Percentiles rank a stretch among this genome's conserved stretches.
phyloP scores from a whole-genome alignment of 306 rosid genomes.

The Prunus dulcis region DNA sequence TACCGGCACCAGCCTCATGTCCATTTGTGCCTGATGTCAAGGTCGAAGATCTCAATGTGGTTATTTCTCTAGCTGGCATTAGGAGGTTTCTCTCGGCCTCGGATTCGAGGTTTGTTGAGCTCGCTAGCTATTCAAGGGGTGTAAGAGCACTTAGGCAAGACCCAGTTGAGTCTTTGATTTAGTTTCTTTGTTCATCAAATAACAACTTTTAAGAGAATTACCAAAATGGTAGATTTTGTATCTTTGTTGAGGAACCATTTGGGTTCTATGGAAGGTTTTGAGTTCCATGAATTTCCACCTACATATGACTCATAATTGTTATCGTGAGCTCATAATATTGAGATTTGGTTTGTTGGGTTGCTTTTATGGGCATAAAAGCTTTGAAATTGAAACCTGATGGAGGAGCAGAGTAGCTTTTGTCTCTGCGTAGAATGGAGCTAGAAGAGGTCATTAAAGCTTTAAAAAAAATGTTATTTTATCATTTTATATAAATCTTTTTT shows the following conservation, averaged over 20 bases:
- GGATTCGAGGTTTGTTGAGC: constrained; percentile 59
- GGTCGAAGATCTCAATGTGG: constrained; percentile 56
- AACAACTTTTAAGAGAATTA: constrained; percentile 78
- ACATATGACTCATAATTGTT: not conserved
- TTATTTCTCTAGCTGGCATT: constrained; percentile 51
- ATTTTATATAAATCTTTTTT: too few relatives aligned
- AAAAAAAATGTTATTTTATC: too few relatives aligned
- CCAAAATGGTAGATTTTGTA: constrained; percentile 80
- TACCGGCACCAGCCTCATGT: too few relatives aligned
- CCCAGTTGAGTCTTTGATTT: constrained; percentile 83
- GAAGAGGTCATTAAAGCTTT: constrained; percentile 55
- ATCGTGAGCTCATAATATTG: not conserved
- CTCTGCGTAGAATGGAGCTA: constrained; percentile 65
- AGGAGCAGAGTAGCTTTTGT: constrained; percentile 74
- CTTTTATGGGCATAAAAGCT: constrained; percentile 40
- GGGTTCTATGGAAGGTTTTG: constrained; percentile 59
- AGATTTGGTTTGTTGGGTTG: not conserved
- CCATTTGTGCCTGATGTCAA: too few relatives aligned
- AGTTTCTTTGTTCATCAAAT: constrained; percentile 86
- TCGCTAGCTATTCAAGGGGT: constrained; percentile 56
- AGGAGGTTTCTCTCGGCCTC: constrained; percentile 67
- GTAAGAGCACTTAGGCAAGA: constrained; percentile 87
- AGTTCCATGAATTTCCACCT: constrained; percentile 65
- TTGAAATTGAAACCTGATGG: constrained; percentile 67
- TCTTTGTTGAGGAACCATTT: constrained; percentile 65